Evolutionary conservation across 225 moss, liverwort and hornwort species (phyloP).

Genomic region (Sphagnum tenellum): DNA sequence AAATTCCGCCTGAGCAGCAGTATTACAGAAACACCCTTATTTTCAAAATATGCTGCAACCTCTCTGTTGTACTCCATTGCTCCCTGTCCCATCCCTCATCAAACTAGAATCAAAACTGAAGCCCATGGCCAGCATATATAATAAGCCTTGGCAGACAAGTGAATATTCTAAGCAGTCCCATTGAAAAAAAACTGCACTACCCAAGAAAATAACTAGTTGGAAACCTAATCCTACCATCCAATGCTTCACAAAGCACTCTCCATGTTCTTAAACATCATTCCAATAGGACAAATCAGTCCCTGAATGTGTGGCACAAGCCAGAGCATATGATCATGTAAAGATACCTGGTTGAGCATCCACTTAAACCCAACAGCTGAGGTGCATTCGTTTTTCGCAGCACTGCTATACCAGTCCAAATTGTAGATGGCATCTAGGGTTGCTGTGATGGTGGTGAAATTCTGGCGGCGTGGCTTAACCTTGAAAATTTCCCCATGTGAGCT

Average conservation of each 20-base stretch:
- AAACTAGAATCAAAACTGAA: too few relatives aligned
- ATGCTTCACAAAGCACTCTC: too few relatives aligned
- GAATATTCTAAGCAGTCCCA: too few relatives aligned
- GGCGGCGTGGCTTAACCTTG: slow-evolving; percentile 27
- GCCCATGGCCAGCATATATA: too few relatives aligned
- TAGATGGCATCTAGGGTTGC: slow-evolving; percentile 39
- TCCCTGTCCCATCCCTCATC: slow-evolving; percentile 18
- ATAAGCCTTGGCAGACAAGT: too few relatives aligned
- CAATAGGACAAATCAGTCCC: too few relatives aligned
- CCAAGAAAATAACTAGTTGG: too few relatives aligned
- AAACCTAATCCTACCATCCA: too few relatives aligned
- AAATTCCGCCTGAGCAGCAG: slow-evolving; percentile 45
- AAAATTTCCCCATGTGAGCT: slow-evolving; percentile 59
- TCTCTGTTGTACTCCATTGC: slow-evolving; percentile 47
- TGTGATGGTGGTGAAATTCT: slow-evolving; percentile 35
- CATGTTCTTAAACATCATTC: too few relatives aligned
- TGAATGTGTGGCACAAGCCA: too few relatives aligned
- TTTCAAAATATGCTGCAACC: slow-evolving; percentile 40
- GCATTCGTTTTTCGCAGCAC: slow-evolving; percentile 60
- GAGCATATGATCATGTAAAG: too few relatives aligned
- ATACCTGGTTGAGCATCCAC: slow-evolving; percentile 70
- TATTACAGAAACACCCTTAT: slow-evolving; percentile 54
- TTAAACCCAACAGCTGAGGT: slow-evolving; percentile 62
- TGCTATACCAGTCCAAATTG: slow-evolving; percentile 56
- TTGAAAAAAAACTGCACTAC: too few relatives aligned